These are phyloP conservation scores for Malassezia sp. DNA, from an alignment of 1,284 basidiomycete species.

Conservation along the genomic window DNA sequence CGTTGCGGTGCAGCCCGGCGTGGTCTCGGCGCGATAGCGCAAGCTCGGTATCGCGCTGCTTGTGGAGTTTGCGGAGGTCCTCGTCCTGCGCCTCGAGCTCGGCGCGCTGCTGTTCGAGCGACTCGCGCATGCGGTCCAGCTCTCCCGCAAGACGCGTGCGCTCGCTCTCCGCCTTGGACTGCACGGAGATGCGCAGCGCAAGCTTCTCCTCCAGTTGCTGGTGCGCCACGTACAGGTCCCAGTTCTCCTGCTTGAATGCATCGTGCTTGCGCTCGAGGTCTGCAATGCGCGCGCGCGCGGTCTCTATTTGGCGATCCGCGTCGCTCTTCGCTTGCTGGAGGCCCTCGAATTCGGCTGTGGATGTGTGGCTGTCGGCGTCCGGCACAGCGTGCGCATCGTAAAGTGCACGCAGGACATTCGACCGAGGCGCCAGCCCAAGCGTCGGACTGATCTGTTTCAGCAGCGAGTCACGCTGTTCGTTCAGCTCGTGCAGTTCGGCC, in stretches of 20 bases:
- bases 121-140: constrained; percentile 63
- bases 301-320: constrained; percentile 4
- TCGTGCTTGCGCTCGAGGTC: constrained; percentile 50
- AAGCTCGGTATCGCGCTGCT: constrained; percentile 80
- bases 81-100: constrained; percentile 66
- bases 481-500: constrained; percentile 13
- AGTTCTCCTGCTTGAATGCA: constrained; percentile 92
- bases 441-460: constrained; percentile 3
- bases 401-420: no score
- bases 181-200: constrained; percentile 57
- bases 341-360: constrained; percentile 1
- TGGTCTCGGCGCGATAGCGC: constrained; percentile 76
- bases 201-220: constrained; percentile 73
- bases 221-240: constrained; percentile 86
- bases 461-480: constrained; percentile 10
- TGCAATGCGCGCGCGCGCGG: constrained; percentile 8
- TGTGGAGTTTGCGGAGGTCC: constrained; percentile 63
- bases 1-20: constrained; percentile 78
- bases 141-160: constrained; percentile 67
- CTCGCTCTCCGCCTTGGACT: constrained; percentile 66
- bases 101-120: constrained; percentile 71
- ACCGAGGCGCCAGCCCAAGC: neutral
- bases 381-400: neutral
- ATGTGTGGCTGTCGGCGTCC: neutral
- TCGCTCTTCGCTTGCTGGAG: constrained; percentile 11